Evolutionary conservation across 2,329 filamentous ascomycete species (phyloP).

Genomic region (Clarireedia homoeocarpa): DNA sequence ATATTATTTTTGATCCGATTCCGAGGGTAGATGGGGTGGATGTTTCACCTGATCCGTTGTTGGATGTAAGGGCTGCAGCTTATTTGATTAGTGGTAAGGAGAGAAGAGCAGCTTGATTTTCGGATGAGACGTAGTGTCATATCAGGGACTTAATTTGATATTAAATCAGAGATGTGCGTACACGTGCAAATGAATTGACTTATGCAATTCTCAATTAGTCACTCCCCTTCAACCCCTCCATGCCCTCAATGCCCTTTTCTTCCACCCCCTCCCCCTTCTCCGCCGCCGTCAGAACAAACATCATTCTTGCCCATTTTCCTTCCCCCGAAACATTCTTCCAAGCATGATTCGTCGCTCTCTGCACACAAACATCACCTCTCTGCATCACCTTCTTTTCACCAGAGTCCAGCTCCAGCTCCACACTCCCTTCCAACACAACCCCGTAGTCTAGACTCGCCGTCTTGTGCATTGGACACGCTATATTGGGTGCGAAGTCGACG

Average conservation of each 20-base stretch:
- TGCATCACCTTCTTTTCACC: slow-evolving; percentile 33
- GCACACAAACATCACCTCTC: slow-evolving; percentile 36
- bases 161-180: no score
- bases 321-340: slow-evolving; percentile 30
- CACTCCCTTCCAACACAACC: slow-evolving; percentile 34
- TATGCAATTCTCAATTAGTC: no score
- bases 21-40: slow-evolving; percentile 47
- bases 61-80: slow-evolving; percentile 46
- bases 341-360: slow-evolving; percentile 38
- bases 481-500: slow-evolving; percentile 20
- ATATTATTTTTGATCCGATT: slow-evolving; percentile 50
- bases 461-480: slow-evolving; percentile 34
- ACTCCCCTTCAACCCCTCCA: neutral
- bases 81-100: slow-evolving; percentile 48
- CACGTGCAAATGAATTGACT: no score
- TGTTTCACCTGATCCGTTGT: slow-evolving; percentile 44
- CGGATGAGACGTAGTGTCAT: neutral
- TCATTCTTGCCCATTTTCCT: slow-evolving; percentile 21
- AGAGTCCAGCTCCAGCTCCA: slow-evolving; percentile 34
- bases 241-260: slow-evolving; percentile 11
- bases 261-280: slow-evolving; percentile 11
- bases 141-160: no score
- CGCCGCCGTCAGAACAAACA: slow-evolving; percentile 20
- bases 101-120: slow-evolving; percentile 31
- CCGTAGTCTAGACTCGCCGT: slow-evolving; percentile 37